phyloP scores from a whole-genome alignment of 1,139 yeast genomes.

The Protomyces lactucae-debilis region DNA sequence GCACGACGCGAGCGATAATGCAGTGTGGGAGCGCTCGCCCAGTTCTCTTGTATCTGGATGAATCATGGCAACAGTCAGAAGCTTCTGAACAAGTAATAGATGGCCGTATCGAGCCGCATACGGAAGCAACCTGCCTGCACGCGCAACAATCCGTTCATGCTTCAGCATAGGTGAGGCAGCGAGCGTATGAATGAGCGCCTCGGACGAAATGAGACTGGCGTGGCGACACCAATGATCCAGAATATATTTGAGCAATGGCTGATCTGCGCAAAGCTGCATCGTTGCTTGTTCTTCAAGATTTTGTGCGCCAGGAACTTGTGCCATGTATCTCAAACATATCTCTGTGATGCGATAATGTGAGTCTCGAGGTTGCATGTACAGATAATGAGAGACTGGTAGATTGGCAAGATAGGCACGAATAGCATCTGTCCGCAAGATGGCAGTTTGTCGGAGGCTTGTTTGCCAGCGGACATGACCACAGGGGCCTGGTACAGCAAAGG shows the following conservation, averaged over 20 bases:
- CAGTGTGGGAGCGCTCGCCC: not conserved
- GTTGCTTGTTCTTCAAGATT: not conserved
- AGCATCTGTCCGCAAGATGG: not conserved
- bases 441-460: slow-evolving; percentile 1
- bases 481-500: not conserved
- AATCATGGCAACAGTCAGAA: not conserved
- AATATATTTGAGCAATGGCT: slow-evolving; percentile 1
- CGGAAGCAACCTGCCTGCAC: not conserved
- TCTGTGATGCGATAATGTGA: slow-evolving; percentile 4
- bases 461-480: slow-evolving; percentile 3
- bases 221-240: not conserved
- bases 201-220: not conserved
- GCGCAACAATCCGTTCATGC: not conserved
- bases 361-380: slow-evolving; percentile 3
- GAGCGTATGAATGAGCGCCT: not conserved
- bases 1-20: slow-evolving; percentile 1
- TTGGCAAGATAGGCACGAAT: not conserved
- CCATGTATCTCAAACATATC: slow-evolving; percentile 3
- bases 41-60: not conserved
- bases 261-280: slow-evolving; percentile 14
- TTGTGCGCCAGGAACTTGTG: not conserved
- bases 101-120: slow-evolving; percentile 2
- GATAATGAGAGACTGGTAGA: not conserved
- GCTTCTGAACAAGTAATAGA: not conserved
- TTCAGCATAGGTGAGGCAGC: not conserved